Base-by-base conservation (phyloP, 225 moss, liverwort and hornwort species). In the Sphagnum tenellum region DNA sequence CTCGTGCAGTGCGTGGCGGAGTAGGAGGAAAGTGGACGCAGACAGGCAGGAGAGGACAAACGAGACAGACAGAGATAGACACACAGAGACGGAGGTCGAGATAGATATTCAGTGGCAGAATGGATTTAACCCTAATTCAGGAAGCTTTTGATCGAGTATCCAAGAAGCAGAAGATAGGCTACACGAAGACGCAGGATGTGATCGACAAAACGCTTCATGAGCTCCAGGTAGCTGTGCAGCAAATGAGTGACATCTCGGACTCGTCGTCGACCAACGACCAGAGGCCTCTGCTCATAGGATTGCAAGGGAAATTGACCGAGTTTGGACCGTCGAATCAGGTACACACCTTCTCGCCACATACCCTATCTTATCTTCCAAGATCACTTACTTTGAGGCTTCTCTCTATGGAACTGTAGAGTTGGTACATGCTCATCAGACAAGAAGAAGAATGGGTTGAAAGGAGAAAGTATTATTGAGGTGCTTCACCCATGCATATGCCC, bases 61-160 rank as follows among this genome's bases (percentile, higher is more conserved):
- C 29, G 1, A 29, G 29, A 29, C 29, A 29, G 29, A 29, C 29
- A 29, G 29, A 29, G 29, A 29, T 29, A 29, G 29, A 29, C 29
- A 29, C 29, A 29, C 0, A 29, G 29, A 29, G 29, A 29, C 29
- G 29, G 29, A 29, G 29, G 29, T 29, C 29, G 29, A 29, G 52
- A 52, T 5, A 9, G 52, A 52, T 5, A 9, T 6, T 5, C 7
- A 1, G 7, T 60, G 59, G 7, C 54, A 73, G 69, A 45, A 98
- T 98, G 96, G 96, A 98, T 63, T 80, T 98, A 71, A 77, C 88
- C 65, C 83, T 90, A 45, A 89, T 92, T 75, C 82, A 85, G 56
- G 96, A 98, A 77, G 96, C 92, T 47, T 96, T 96, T 62, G 92
- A 96, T 83, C 88, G 96, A 14, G 92, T 92, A 12, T 80, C 92